Percentiles rank a stretch among this genome's conserved stretches.
phyloP scores from a whole-genome alignment of 805 yeast species.

The Hemisphaericaspora nanyangensis region DNA sequence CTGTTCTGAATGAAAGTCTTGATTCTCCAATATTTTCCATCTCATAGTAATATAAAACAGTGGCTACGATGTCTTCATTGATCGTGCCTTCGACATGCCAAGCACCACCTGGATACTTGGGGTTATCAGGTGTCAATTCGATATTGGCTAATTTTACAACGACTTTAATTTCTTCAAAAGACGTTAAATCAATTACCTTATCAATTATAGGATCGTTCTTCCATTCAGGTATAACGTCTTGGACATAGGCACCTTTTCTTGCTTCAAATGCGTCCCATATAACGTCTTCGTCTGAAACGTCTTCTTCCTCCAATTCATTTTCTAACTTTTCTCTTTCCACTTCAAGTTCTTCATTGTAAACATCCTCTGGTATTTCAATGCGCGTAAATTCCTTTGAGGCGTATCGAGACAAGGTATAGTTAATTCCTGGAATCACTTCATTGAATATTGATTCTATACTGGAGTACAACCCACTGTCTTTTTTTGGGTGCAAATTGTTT shows the following conservation, averaged over 20 bases:
- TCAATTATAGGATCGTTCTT: constrained; percentile 7
- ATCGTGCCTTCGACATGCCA: constrained; percentile 44
- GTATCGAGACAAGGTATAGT: constrained; percentile 20
- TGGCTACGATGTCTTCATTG: constrained; percentile 41
- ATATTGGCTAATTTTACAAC: constrained; percentile 39
- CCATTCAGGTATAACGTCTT: constrained; percentile 6
- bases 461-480: constrained; percentile 21
- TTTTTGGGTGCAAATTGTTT: constrained; percentile 36
- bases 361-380: constrained; percentile 14
- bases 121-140: constrained; percentile 38
- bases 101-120: constrained; percentile 35
- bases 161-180: constrained; percentile 26
- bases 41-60: constrained; percentile 39
- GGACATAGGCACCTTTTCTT: constrained; percentile 6
- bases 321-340: constrained; percentile 3
- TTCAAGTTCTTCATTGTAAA: constrained; percentile 13
- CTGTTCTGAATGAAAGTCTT: constrained; percentile 24
- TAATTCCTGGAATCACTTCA: constrained; percentile 27
- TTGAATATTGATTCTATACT: constrained; percentile 29
- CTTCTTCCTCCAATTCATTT: constrained; percentile 7
- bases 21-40: constrained; percentile 35
- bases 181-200: constrained; percentile 11
- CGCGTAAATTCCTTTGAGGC: constrained; percentile 15
- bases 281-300: constrained; percentile 6
- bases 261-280: constrained; percentile 10